Percentiles rank a stretch among this genome's conserved stretches.
Conservation (phyloP, 495 filamentous ascomycete genomes). For the Alectoria sarmentosa region DNA sequence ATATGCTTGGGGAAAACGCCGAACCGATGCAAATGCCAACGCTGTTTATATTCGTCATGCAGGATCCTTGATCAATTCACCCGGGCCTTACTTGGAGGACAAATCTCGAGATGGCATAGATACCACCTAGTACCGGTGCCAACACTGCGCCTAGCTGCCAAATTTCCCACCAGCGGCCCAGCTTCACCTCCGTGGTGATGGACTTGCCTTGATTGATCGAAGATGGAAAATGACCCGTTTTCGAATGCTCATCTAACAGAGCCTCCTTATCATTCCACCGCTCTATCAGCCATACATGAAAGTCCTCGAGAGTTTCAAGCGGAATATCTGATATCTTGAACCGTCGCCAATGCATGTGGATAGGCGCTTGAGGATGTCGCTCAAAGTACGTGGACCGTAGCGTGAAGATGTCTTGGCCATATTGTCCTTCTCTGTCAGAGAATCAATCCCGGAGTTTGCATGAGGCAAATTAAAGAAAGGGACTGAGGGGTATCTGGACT, state of each 20-base stretch:
- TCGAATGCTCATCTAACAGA: slow-evolving; percentile 48
- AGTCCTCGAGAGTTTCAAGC: slow-evolving; percentile 45
- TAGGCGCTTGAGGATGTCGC: slow-evolving; percentile 50
- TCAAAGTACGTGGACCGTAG: slow-evolving; percentile 53
- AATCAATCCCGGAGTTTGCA: slow-evolving; percentile 11
- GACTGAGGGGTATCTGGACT: slow-evolving; percentile 24
- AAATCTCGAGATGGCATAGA: background rate
- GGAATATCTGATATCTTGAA: slow-evolving; percentile 52
- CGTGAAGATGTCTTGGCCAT: slow-evolving; percentile 58
- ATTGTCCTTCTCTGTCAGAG: slow-evolving; percentile 43
- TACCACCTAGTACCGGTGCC: background rate
- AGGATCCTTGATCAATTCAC: background rate
- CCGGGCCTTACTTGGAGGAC: background rate
- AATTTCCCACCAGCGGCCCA: slow-evolving; percentile 45
- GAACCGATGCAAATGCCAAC: background rate
- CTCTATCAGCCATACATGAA: slow-evolving; percentile 48
- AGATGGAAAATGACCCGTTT: slow-evolving; percentile 52
- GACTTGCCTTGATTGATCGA: slow-evolving; percentile 37
- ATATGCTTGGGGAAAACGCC: background rate
- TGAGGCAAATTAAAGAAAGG: background rate
- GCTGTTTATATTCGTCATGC: background rate
- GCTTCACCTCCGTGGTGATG: slow-evolving; percentile 48
- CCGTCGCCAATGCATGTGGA: slow-evolving; percentile 64
- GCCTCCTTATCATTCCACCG: slow-evolving; percentile 59
- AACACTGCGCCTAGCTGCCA: background rate